Evolutionary conservation across 2,329 filamentous ascomycete genomes (phyloP), one percentile per base, ranked within the genome.

Genomic region (Malbranchea cinnamomea): DNA sequence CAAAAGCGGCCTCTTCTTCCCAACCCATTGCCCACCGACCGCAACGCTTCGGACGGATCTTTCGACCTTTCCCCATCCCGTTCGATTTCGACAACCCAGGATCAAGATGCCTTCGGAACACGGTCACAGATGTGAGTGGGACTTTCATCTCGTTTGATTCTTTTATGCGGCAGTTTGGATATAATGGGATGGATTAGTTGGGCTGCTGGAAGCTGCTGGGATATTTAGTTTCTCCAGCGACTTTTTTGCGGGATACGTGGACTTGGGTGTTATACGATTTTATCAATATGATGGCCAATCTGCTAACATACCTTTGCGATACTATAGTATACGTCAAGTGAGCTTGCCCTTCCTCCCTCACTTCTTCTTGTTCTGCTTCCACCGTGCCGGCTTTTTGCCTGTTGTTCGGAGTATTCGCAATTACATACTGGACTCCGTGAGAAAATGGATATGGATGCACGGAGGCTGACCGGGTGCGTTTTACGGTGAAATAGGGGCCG

Each of bases 61-160:
- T 19, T 26, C 30, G 30, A 26, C 19, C 16, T 11, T 13, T 26
- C 26, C 26, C 26, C 30, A 21, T 15, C 25, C 25, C 25, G 25
- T 15, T 27, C 20, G 14, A 6, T 15, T 15, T 26, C 17, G 4
- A 4, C 10, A 5, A 26, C 4, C 14, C 14, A 12, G 13, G 24
- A 63, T 65, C 76, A 84, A 72, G 63, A 89, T 89, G 80, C 73
- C 78, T 78, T 77, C 79, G 58, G 78, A 82, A 74, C 69, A 77
- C 59, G 79, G 79, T 66, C 78, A 85, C 75, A 74, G 80, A 78
- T 69, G 80, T 87, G 67, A 80, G 80, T 40, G 39, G 5, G 25
- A 7, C 25, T 28, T 23, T 21, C 17, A 14, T 28, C 11, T 30
- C 25, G n/a, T 16, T 28, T 24, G 6, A 10, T 12, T 18, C 28